Conservation (phyloP, 2,329 filamentous ascomycete species). For the Alternaria consortialis region DNA sequence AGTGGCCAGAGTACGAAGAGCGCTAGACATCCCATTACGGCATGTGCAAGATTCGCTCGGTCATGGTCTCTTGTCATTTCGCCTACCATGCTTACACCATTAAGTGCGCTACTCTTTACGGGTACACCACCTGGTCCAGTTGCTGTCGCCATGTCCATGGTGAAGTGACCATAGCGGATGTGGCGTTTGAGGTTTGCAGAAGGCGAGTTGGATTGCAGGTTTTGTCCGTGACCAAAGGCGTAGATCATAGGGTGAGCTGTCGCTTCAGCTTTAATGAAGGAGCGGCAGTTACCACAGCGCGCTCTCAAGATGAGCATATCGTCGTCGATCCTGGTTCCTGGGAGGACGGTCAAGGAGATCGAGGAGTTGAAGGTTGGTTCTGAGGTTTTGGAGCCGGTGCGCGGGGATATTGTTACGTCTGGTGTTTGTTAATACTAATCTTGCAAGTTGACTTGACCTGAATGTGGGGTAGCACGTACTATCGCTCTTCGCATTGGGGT, state of each 20-base stretch:
- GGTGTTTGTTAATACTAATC: constrained; percentile 11
- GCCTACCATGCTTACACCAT: constrained; percentile 36
- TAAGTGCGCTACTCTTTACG: constrained; percentile 21
- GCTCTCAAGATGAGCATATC: constrained; percentile 51
- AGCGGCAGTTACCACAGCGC: constrained; percentile 52
- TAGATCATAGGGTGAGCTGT: constrained; percentile 53
- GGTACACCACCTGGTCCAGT: constrained; percentile 50
- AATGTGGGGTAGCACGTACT: constrained; percentile 31
- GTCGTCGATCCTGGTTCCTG: constrained; percentile 44
- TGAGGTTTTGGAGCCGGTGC: constrained; percentile 44
- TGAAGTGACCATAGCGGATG: constrained; percentile 52
- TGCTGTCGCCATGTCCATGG: constrained; percentile 53
- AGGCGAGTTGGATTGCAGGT: constrained; percentile 37
- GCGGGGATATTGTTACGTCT: constrained; percentile 52
- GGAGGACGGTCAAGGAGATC: constrained; percentile 41
- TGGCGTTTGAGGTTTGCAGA: constrained; percentile 51
- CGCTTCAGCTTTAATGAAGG: constrained; percentile 45
- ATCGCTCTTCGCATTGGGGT: constrained; percentile 47
- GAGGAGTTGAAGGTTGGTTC: constrained; percentile 48
- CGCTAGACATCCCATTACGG: constrained; percentile 44
- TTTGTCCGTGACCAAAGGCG: constrained; percentile 50
- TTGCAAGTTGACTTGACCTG: neutral
- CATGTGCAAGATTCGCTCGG: constrained; percentile 41
- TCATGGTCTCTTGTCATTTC: constrained; percentile 38
- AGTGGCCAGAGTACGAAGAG: constrained; percentile 45